Conservation (phyloP, 83 land plant species). For the Picea abies region DNA sequence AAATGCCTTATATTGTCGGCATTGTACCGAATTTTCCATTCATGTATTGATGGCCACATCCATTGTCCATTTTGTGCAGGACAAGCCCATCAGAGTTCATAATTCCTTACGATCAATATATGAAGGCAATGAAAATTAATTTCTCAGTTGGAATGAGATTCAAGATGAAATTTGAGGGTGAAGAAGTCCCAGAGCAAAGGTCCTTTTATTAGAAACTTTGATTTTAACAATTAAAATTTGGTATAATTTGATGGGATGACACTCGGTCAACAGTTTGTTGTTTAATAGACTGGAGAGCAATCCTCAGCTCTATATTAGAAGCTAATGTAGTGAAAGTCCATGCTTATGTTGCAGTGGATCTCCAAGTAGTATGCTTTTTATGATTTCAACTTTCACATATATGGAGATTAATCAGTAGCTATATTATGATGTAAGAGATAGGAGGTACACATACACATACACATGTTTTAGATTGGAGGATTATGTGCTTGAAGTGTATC, state of each 20-base stretch:
- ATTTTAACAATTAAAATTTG: background rate
- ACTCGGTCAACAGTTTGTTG: background rate
- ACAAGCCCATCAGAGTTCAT: slow-evolving; percentile 95
- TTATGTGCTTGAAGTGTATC: background rate
- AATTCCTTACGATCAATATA: slow-evolving; percentile 76
- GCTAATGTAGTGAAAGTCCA: background rate
- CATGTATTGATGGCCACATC: background rate
- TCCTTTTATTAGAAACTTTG: slow-evolving; percentile 21
- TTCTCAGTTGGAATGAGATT: slow-evolving; percentile 89
- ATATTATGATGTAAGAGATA: background rate
- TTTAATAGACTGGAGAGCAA: background rate
- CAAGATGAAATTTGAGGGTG: slow-evolving; percentile 97
- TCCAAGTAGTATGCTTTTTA: background rate
- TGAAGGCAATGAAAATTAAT: slow-evolving; percentile 63
- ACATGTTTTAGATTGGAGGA: background rate
- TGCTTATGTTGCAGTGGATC: background rate
- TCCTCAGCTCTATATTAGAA: background rate
- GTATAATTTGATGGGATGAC: slow-evolving; percentile 3
- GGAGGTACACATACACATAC: background rate
- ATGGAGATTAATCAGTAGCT: background rate
- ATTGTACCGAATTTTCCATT: background rate
- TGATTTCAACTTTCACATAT: no score
- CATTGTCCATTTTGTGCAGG: slow-evolving; percentile 40
- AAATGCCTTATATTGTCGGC: background rate
- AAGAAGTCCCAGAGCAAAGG: slow-evolving; percentile 97